These are phyloP conservation scores for Madurella mycetomatis DNA, from an alignment of 2,329 filamentous ascomycete genomes.

Conservation along the genomic window DNA sequence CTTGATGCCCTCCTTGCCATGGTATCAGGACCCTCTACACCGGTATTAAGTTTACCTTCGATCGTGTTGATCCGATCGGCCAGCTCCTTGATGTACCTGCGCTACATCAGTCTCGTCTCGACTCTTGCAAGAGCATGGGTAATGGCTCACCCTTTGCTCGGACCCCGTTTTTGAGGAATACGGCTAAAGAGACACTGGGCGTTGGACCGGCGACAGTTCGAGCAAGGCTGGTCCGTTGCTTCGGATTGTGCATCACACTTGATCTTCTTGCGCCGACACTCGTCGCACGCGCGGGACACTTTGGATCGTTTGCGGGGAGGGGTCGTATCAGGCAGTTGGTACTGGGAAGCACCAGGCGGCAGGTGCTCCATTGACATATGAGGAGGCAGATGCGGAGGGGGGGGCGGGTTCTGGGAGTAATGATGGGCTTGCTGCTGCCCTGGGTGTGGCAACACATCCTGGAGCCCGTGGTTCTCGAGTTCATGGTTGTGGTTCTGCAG, in stretches of 20 bases:
- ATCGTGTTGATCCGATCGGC: constrained; percentile 79
- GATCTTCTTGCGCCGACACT: constrained; percentile 85
- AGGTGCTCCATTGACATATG: constrained; percentile 37
- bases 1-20: constrained; percentile 36
- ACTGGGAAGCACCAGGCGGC: constrained; percentile 27
- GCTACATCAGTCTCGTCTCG: constrained; percentile 3
- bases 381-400: constrained; percentile 29
- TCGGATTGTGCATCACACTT: constrained; percentile 81
- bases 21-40: constrained; percentile 38
- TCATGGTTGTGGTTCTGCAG: constrained; percentile 26
- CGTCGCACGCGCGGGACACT: constrained; percentile 83
- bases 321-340: constrained; percentile 49
- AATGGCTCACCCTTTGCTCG: constrained; percentile 70
- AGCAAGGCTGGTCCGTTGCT: constrained; percentile 67
- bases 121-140: constrained; percentile 10
- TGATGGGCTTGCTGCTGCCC: constrained; percentile 27
- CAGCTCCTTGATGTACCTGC: constrained; percentile 84
- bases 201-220: constrained; percentile 73
- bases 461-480: constrained; percentile 26
- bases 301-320: constrained; percentile 75
- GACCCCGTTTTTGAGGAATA: constrained; percentile 81
- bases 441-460: constrained; percentile 28
- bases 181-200: constrained; percentile 80
- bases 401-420: constrained; percentile 19
- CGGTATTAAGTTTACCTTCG: constrained; percentile 66